Evolutionary conservation across 139 green algal genomes (phyloP).

Genomic region (Cymbomonas tetramitiformis): DNA sequence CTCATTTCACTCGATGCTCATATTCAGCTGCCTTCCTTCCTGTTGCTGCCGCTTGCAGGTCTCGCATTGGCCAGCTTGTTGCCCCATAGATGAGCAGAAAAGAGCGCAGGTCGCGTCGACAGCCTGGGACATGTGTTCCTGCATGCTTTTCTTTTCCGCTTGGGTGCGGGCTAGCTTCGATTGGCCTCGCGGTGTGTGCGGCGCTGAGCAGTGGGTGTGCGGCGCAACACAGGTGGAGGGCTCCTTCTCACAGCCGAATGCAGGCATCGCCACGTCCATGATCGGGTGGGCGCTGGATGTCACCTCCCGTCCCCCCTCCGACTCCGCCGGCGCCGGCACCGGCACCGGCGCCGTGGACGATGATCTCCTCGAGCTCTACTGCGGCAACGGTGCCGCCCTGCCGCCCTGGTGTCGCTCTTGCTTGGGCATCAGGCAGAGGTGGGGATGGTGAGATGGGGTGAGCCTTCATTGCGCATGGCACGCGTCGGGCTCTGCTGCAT

Average conservation of each 20-base stretch:
- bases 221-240: slow-evolving; percentile 66
- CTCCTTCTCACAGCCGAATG: slow-evolving; percentile 81
- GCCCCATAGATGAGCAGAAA: no score
- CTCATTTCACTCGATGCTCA: no score
- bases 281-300: slow-evolving; percentile 59
- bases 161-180: no score
- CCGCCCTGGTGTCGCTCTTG: slow-evolving; percentile 27
- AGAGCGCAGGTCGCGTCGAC: no score
- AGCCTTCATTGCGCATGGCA: slow-evolving; percentile 21
- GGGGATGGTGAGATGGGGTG: slow-evolving; percentile 14
- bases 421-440: no score
- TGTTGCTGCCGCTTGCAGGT: no score
- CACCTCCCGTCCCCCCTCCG: slow-evolving; percentile 12
- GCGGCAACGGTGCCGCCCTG: slow-evolving; percentile 74
- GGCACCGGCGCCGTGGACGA: slow-evolving; percentile 10
- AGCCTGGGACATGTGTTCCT: no score
- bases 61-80: no score
- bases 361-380: slow-evolving; percentile 79
- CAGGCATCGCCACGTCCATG: slow-evolving; percentile 63
- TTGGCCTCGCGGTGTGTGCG: slow-evolving; percentile 10
- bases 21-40: no score
- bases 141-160: no score
- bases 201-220: background rate
- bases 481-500: background rate
- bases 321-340: background rate